A percentile compares a stretch with the other conserved stretches of the same genome.
These are phyloP conservation scores for Mimosa bimucronata DNA, from an alignment of 306 rosid genomes.

Conservation along the genomic window DNA sequence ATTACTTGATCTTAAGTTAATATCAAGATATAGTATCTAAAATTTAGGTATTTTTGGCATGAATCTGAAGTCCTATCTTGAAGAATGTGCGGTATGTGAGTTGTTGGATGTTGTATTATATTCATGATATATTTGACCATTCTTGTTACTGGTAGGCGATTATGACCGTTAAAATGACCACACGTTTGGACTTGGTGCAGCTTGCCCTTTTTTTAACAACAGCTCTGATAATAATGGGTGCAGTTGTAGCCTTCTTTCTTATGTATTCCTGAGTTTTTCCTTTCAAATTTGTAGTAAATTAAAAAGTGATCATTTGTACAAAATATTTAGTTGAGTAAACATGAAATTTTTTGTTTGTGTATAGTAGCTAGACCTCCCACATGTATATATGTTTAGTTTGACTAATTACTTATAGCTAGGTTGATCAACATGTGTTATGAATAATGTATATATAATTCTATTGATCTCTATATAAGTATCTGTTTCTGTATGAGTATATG, in stretches of 20 bases:
- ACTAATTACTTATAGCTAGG: too few species aligned
- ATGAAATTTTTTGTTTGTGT: too few species aligned
- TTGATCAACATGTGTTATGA: too few species aligned
- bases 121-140: conserved; percentile 30
- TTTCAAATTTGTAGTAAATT: too few species aligned
- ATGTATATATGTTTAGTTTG: too few species aligned
- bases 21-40: conserved; percentile 31
- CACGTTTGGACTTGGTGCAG: conserved; percentile 58
- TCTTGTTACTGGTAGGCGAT: conserved; percentile 23
- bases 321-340: too few species aligned
- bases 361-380: too few species aligned
- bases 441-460: too few species aligned
- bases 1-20: conserved; percentile 2
- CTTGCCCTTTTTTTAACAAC: conserved; percentile 91
- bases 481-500: too few species aligned
- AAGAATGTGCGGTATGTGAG: conserved; percentile 82
- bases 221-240: conserved; percentile 79
- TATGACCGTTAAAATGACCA: conserved; percentile 23
- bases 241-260: conserved; percentile 70
- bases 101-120: conserved; percentile 34
- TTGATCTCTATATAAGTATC: too few species aligned
- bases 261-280: conserved; percentile 72
- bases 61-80: conserved; percentile 96
- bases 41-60: conserved; percentile 95
- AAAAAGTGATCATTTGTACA: too few species aligned